Evolutionary conservation across 2,329 filamentous ascomycete species (phyloP).

Genomic region (Aspergillus caelatus): DNA sequence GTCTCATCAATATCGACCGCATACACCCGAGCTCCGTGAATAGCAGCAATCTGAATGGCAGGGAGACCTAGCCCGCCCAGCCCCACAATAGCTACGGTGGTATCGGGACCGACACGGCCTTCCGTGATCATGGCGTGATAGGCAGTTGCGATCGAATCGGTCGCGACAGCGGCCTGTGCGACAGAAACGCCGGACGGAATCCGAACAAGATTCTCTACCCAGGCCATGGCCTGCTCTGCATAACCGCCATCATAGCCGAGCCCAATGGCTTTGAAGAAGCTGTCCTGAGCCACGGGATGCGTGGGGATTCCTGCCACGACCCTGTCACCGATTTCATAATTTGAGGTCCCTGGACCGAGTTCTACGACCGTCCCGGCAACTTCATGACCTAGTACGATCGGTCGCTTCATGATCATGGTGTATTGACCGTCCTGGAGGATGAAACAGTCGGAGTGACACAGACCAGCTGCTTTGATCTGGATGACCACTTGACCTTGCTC

Average conservation of each 20-base stretch:
- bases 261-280: neutral
- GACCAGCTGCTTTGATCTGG: neutral
- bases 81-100: neutral
- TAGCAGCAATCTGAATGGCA: neutral
- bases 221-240: neutral
- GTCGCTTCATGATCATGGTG: neutral
- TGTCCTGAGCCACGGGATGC: neutral
- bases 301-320: neutral
- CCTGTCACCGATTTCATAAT: neutral
- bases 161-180: neutral
- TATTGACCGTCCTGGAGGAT: neutral
- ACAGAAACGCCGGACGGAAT: neutral
- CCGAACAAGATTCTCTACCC: neutral
- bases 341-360: neutral
- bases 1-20: neutral
- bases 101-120: neutral
- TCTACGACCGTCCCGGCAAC: neutral
- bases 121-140: neutral
- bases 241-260: neutral
- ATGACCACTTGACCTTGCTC: neutral
- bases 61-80: neutral
- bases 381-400: neutral
- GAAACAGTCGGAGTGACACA: neutral
- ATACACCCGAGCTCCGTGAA: neutral
- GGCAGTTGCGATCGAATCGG: neutral